A percentile compares a stretch with the other conserved stretches of the same genome.
Evolutionary conservation across 305 asterid species (phyloP).

Genomic region (Striga hermonthica): DNA sequence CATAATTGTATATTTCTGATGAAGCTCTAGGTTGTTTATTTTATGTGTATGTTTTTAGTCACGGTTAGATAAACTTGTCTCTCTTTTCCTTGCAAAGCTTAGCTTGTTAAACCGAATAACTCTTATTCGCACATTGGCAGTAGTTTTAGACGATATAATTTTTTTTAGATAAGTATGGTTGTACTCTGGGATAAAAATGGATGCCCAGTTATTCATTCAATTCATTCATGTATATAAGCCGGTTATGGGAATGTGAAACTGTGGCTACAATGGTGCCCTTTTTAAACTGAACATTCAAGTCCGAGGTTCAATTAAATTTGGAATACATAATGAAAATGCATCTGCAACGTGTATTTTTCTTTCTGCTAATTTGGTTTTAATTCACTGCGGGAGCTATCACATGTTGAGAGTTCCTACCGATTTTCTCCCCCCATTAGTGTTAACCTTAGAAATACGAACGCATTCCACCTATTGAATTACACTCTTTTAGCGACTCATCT

Average conservation of each 20-base stretch:
- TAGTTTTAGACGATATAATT: neutral
- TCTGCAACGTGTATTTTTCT: too few relatives aligned
- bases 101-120: neutral
- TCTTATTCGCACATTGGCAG: neutral
- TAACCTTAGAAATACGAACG: too few relatives aligned
- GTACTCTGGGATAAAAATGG: neutral
- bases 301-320: too few relatives aligned
- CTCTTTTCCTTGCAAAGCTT: slow-evolving; percentile 3
- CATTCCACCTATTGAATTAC: neutral
- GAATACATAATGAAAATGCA: too few relatives aligned
- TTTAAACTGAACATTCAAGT: too few relatives aligned
- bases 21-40: slow-evolving; percentile 4
- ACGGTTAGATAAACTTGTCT: neutral
- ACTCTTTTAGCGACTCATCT: neutral
- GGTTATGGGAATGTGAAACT: neutral
- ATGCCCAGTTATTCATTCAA: neutral
- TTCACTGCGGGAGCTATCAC: neutral
- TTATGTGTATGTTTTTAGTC: slow-evolving; percentile 5
- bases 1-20: slow-evolving; percentile 18
- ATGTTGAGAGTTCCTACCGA: too few relatives aligned
- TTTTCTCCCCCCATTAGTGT: too few relatives aligned
- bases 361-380: neutral
- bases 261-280: neutral
- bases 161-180: slow-evolving; percentile 4
- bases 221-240: too few relatives aligned